Evolutionary conservation across 805 yeast genomes (phyloP).

Genomic region (Suhomyces xylopsoci): DNA sequence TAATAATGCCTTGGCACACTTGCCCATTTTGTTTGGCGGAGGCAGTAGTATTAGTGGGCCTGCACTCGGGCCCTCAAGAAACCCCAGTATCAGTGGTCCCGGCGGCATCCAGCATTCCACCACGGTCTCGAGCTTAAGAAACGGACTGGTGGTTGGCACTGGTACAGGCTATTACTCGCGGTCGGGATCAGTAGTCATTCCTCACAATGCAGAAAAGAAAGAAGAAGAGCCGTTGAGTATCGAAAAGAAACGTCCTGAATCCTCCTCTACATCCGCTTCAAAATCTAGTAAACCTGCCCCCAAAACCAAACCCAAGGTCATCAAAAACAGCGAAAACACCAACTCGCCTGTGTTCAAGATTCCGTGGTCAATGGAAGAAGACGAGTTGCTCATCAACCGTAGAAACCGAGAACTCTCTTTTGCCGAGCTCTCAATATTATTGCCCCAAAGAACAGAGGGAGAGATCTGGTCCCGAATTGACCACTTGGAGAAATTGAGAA

Average conservation of each 20-base stretch:
- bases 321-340: background rate
- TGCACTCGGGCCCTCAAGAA: constrained; percentile 26
- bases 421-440: constrained; percentile 68
- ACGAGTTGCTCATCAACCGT: constrained; percentile 57
- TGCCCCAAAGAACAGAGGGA: constrained; percentile 71
- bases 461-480: constrained; percentile 67
- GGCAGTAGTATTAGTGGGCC: constrained; percentile 37
- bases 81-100: constrained; percentile 36
- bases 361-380: constrained; percentile 67
- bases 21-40: constrained; percentile 43
- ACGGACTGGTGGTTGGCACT: constrained; percentile 35
- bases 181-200: constrained; percentile 38
- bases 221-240: constrained; percentile 20
- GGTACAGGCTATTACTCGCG: constrained; percentile 33
- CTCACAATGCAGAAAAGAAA: constrained; percentile 27
- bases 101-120: constrained; percentile 32
- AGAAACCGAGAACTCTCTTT: constrained; percentile 58
- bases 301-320: background rate
- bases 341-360: constrained; percentile 23
- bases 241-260: constrained; percentile 12
- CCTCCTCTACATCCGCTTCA: background rate
- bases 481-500: constrained; percentile 37
- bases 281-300: background rate
- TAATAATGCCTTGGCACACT: constrained; percentile 38
- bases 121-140: constrained; percentile 38